Conservation (phyloP, 2,329 filamentous ascomycete species). For the Scytalidium sp. region DNA sequence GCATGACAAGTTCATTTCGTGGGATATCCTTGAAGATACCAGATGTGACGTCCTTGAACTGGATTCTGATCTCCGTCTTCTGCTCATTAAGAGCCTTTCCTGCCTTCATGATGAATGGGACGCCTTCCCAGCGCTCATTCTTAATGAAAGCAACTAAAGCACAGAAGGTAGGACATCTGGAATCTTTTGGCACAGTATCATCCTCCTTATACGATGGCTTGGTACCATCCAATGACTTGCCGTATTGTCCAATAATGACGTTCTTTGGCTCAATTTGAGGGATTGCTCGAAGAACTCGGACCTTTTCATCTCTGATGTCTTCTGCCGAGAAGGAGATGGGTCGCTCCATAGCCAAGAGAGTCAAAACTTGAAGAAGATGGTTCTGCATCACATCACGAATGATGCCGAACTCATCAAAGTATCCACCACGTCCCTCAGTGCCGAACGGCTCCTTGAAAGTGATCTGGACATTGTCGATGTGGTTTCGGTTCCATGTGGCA, state of each 20-base stretch:
- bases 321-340: constrained; percentile 98
- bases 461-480: constrained; percentile 99
- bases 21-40: constrained; percentile 99
- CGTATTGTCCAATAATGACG: constrained; percentile 98
- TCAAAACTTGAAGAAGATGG: constrained; percentile 94
- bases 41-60: constrained; percentile 99
- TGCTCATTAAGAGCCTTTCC: constrained; percentile 99
- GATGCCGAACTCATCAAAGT: constrained; percentile 99
- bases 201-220: constrained; percentile 99
- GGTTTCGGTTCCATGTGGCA: constrained; percentile 97
- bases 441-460: constrained; percentile 99
- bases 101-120: constrained; percentile 99
- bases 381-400: constrained; percentile 99
- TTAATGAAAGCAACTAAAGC: constrained; percentile 98
- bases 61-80: constrained; percentile 98
- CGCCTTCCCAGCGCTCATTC: constrained; percentile 99
- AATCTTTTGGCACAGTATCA: constrained; percentile 95
- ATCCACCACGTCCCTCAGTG: constrained; percentile 94
- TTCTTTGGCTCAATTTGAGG: constrained; percentile 97
- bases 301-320: constrained; percentile 98
- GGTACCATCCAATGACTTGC: constrained; percentile 89
- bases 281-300: constrained; percentile 90
- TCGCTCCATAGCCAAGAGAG: constrained; percentile 94
- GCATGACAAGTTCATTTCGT: constrained; percentile 97
- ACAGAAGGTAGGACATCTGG: constrained; percentile 96